Percentiles rank a stretch among this genome's conserved stretches.
phyloP scores from a whole-genome alignment of 208 protist species.

The Trypanosoma congolense region DNA sequence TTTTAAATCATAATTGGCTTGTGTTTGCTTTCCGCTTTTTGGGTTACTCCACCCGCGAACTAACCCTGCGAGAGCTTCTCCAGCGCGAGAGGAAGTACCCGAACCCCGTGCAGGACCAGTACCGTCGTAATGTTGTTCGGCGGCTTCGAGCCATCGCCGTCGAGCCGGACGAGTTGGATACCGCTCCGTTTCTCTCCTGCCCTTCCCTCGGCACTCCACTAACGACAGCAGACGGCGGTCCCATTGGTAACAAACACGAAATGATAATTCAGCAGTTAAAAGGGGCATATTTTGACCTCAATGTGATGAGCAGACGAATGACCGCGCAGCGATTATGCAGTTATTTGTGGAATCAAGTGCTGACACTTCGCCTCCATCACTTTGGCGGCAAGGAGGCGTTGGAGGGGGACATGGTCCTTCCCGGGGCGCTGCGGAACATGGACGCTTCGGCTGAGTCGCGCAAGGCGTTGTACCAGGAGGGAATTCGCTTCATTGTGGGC shows the following conservation, averaged over 20 bases:
- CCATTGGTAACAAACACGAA: constrained; percentile 42
- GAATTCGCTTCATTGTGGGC: constrained; percentile 33
- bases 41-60: constrained; percentile 58
- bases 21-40: constrained; percentile 84
- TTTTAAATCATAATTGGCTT: constrained; percentile 83
- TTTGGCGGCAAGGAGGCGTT: constrained; percentile 44
- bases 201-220: constrained; percentile 40
- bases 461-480: constrained; percentile 30
- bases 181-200: constrained; percentile 57
- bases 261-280: constrained; percentile 61
- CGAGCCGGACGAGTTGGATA: constrained; percentile 70
- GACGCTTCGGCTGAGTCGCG: constrained; percentile 31
- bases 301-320: constrained; percentile 47
- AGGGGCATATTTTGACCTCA: constrained; percentile 75
- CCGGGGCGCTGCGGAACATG: constrained; percentile 34
- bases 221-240: constrained; percentile 23
- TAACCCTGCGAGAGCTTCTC: constrained; percentile 71
- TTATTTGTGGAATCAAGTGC: constrained; percentile 83
- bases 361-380: constrained; percentile 74
- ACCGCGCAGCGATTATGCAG: constrained; percentile 75
- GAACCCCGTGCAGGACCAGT: constrained; percentile 72
- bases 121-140: constrained; percentile 69
- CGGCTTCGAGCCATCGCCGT: constrained; percentile 60
- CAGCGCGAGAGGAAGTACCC: constrained; percentile 82
- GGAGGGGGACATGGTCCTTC: constrained; percentile 58